Base-by-base conservation (phyloP, 768 basidiomycete genomes). In the Nidula microcarpa region DNA sequence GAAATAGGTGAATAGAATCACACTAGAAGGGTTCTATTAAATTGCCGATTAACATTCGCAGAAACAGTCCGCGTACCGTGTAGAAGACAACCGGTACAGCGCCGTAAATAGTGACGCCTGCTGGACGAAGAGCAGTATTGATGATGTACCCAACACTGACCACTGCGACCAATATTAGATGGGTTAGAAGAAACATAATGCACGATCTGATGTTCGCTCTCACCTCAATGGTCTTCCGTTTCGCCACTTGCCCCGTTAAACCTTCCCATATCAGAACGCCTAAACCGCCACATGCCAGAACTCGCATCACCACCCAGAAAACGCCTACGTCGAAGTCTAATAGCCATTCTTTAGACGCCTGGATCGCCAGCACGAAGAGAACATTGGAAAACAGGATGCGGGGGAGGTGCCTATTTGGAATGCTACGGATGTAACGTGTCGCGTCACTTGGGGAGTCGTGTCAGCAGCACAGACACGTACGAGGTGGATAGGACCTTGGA, bases 221-320 rank as follows among this genome's bases (percentile, higher is more conserved):
- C 62, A 85, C 87, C 76, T 89, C 87, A 35, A 87, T 77, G 30
- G 73, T 69, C 57, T 75, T 77, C 59, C 75, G 76, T 60, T 77
- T 83, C 47, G 72, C 70, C 55, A 82, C 62, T 60, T 84, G 76
- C 4, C 80, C 80, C 0, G 80, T 82, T 47, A 73, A 55, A 1
- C 69, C 75, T 55, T 84, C 83, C 85, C 87, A 85, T 16, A 81
- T 67, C 44, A 88, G 58, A 43, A 82, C 77, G 16, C 81, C 84
- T 50, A 89, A 60, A n/a, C 81, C 86, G n/a, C 82, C 86, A 58
- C 84, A 82, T 3, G 85, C 86, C 50, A 91, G 72, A 47, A 89
- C 77, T 56, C 87, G 74, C 72, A 91, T 84, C 34, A 87, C 74
- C 11, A 89, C 74, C 90, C 89, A 91, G 62, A 90, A 85, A 7